A percentile compares a stretch with the other conserved stretches of the same genome.
These are phyloP conservation scores for Oenanthe sinensis DNA, from an alignment of 129 eudicot species.

Conservation along the genomic window DNA sequence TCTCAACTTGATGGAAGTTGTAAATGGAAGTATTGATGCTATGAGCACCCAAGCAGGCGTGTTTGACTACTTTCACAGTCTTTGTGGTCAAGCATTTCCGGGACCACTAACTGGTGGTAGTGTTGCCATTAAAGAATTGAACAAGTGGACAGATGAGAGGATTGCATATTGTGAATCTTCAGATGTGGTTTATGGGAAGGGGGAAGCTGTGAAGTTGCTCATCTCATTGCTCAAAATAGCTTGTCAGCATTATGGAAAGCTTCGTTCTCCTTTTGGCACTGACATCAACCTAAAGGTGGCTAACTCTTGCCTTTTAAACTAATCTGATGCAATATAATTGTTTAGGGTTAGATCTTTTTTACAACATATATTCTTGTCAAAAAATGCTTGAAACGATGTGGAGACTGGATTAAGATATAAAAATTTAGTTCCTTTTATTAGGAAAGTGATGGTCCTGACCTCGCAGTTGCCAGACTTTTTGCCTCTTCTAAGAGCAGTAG, in stretches of 20 bases:
- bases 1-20: constrained; percentile 64
- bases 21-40: constrained; percentile 34
- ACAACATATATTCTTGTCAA: not conserved
- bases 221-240: constrained; percentile 82
- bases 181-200: constrained; percentile 36
- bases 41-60: constrained; percentile 30
- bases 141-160: constrained; percentile 87
- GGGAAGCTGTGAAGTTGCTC: constrained; percentile 52
- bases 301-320: not conserved
- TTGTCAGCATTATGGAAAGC: constrained; percentile 85
- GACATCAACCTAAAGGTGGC: constrained; percentile 60
- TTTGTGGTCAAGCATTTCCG: constrained; percentile 67
- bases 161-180: constrained; percentile 40
- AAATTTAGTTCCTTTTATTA: constrained; percentile 14
- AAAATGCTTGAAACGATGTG: not conserved
- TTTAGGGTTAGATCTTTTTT: not conserved
- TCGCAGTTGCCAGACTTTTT: constrained; percentile 77
- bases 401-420: not conserved
- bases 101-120: constrained; percentile 91
- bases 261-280: constrained; percentile 88
- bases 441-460: constrained; percentile 82
- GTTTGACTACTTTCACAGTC: constrained; percentile 52
- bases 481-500: constrained; percentile 59
- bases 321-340: not conserved
- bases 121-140: constrained; percentile 63